phyloP scores from a whole-genome alignment of 2,329 filamentous ascomycete species.

The Phoma sp. region DNA sequence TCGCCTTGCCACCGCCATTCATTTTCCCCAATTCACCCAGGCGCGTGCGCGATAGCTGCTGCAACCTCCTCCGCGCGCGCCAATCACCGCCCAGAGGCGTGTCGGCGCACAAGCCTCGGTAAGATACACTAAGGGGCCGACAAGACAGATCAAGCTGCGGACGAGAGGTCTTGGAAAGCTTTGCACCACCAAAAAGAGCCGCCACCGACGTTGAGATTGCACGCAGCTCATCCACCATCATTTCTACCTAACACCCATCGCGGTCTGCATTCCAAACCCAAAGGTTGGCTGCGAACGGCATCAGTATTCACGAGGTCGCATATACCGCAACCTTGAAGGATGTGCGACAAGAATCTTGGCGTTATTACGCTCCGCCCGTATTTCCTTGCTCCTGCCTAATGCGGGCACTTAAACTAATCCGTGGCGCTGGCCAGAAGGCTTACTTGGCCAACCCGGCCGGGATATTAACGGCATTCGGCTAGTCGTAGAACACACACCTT shows the following conservation, averaged over 20 bases:
- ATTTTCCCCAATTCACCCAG: conserved; percentile 16
- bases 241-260: background rate
- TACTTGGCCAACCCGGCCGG: too few species aligned
- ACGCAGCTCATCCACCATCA: background rate
- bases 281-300: background rate
- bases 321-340: conserved; percentile 4
- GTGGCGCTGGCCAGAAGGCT: conserved; percentile 19
- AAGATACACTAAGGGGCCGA: conserved; percentile 13
- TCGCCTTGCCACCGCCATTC: conserved; percentile 29
- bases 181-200: conserved; percentile 8
- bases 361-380: conserved; percentile 18
- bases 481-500: conserved; percentile 11
- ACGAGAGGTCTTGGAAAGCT: conserved; percentile 15
- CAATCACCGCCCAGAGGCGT: conserved; percentile 19
- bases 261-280: background rate
- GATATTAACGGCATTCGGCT: background rate
- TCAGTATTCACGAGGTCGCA: background rate
- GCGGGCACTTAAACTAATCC: background rate
- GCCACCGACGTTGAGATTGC: background rate
- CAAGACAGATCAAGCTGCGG: conserved; percentile 23
- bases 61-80: conserved; percentile 12
- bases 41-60: conserved; percentile 17
- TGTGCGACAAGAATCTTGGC: conserved; percentile 10
- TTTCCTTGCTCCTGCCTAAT: conserved; percentile 15
- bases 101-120: conserved; percentile 25